Base-by-base conservation (phyloP, 352 stramenopile species). In the Globisporangium carolinianum region DNA sequence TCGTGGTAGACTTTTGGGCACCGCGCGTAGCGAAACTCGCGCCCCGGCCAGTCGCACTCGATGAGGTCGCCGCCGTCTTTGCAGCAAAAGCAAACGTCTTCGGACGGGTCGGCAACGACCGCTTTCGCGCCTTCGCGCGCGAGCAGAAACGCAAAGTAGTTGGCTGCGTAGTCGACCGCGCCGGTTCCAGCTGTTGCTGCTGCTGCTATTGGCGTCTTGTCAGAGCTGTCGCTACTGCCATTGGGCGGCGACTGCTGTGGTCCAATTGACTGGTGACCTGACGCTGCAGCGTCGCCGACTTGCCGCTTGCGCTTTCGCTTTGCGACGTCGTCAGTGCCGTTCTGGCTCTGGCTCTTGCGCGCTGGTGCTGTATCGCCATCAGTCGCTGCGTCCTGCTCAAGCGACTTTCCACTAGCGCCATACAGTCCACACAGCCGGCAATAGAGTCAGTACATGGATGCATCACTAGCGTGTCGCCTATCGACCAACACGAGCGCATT, bases 1-100 rank as follows among this genome's bases (percentile, higher is more conserved):
- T 83, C 59, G 63, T 94, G 83, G 50, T 94, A 91, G 15, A 94
- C 83, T 52, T 94, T 94, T 0, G 77, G 83, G 47, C 83, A 94
- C 6, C 71, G 68, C 17, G 51, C 67, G 42, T 75, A 72, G 12
- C 53, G 59, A 12, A 54, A 49, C 51, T 68, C 74, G n/a, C 70
- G 61, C 3, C 71, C 67, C 32, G 71, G 77, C 74, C 75, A 91
- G 58, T 94, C 84, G 58, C 84, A 94, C 60, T 92, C 81, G 43
- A 94, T 72, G 17, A 94, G 67, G 32, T 88, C 68, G 12, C 84
- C 84, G 35, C 84, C 84, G 59, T 94, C 84, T 61, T 89, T 90
- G 59, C 84, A 94, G 68, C 80, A 91, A 53, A 91, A 89, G 51
- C 84, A 94, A 47, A 86, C 78, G 47, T 94, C 84, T 59, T 94